Evolutionary conservation across 2,329 filamentous ascomycete genomes (phyloP).

Genomic region (Aspergillus ustus): DNA sequence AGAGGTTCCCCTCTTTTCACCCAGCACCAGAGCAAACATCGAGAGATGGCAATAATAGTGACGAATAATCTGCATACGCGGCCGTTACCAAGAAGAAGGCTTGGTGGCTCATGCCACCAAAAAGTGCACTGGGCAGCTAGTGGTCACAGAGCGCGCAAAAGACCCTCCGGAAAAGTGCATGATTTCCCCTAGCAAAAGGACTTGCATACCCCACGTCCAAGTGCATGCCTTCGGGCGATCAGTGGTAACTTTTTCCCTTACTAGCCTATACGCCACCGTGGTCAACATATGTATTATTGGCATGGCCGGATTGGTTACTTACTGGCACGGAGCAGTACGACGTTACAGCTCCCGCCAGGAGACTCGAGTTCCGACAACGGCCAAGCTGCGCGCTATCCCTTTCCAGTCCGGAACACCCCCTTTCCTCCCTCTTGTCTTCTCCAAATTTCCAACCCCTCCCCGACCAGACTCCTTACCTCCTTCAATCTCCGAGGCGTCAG

Average conservation of each 20-base stretch:
- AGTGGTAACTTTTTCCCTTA: conserved; percentile 15
- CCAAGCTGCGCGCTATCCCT: conserved; percentile 29
- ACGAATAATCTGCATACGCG: conserved; percentile 8
- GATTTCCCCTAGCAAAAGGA: conserved; percentile 20
- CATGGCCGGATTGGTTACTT: conserved; percentile 22
- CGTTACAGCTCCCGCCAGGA: conserved; percentile 19
- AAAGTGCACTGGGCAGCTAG: conserved; percentile 20
- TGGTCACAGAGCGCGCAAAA: conserved; percentile 11
- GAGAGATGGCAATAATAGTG: not conserved
- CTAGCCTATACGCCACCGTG: conserved; percentile 18
- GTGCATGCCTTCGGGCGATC: conserved; percentile 23
- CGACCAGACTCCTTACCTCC: conserved; percentile 6
- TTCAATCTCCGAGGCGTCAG: conserved; percentile 1
- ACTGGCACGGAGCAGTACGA: conserved; percentile 30
- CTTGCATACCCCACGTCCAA: conserved; percentile 27
- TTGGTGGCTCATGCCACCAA: conserved; percentile 14
- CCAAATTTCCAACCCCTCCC: conserved; percentile 12
- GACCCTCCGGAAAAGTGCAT: conserved; percentile 12
- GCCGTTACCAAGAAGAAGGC: conserved; percentile 14
- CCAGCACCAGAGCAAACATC: not conserved
- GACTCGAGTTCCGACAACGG: conserved; percentile 36
- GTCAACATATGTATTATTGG: conserved; percentile 26
- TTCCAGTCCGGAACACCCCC: conserved; percentile 25
- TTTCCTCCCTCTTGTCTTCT: conserved; percentile 14
- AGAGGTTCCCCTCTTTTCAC: not conserved